These are phyloP conservation scores for Hyphopichia khmerensis DNA, from an alignment of 1,139 yeast species.

Conservation along the genomic window DNA sequence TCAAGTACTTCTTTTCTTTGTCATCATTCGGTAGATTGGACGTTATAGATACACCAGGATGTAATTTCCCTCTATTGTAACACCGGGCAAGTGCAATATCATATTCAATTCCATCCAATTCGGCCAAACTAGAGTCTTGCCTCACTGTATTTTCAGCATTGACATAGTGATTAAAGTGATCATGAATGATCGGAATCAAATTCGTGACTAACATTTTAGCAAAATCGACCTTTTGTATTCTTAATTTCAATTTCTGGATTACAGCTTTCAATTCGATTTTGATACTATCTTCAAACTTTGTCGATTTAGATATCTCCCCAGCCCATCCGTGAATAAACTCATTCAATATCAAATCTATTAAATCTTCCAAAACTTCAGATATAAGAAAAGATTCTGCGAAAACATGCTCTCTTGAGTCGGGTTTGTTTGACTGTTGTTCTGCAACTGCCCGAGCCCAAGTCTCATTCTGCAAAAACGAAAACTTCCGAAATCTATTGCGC, in stretches of 20 bases:
- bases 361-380: slow-evolving; percentile 51
- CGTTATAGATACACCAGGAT: slow-evolving; percentile 54
- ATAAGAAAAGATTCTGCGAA: slow-evolving; percentile 53
- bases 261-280: slow-evolving; percentile 47
- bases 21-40: slow-evolving; percentile 39
- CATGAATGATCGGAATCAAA: slow-evolving; percentile 63
- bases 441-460: neutral
- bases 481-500: neutral
- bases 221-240: slow-evolving; percentile 49
- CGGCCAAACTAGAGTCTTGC: slow-evolving; percentile 5
- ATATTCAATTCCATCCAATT: slow-evolving; percentile 42
- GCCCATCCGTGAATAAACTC: slow-evolving; percentile 74
- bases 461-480: neutral
- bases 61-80: slow-evolving; percentile 58
- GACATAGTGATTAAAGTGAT: slow-evolving; percentile 57
- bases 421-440: neutral
- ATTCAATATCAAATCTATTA: slow-evolving; percentile 52
- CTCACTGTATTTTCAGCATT: slow-evolving; percentile 51
- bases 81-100: slow-evolving; percentile 60
- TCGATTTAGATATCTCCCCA: slow-evolving; percentile 43
- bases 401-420: slow-evolving; percentile 27
- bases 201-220: slow-evolving; percentile 58
- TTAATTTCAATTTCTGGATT: slow-evolving; percentile 35
- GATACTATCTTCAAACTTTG: slow-evolving; percentile 55
- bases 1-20: slow-evolving; percentile 54